Evolutionary conservation across 192 early-diverging fungal species (phyloP), one percentile per base, ranked within the genome.

Genomic region (Umbelopsis ramanniana): DNA sequence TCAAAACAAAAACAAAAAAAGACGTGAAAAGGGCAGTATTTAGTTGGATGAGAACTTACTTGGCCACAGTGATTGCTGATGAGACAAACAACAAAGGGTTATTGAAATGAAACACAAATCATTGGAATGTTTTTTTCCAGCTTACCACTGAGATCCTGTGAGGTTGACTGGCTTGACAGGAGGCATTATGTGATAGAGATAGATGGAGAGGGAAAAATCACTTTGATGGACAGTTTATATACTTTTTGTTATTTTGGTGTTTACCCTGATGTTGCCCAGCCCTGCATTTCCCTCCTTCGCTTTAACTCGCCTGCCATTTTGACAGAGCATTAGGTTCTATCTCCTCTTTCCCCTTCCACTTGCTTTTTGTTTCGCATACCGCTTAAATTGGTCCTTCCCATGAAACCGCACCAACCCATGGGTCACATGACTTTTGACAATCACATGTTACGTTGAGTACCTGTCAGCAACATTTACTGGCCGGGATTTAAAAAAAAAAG

Each of bases 141-240:
- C 26, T 63, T 63, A 63, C 57, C 57, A 63, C 17, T 63, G 57
- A 37, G 57, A 26, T 33, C 57, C 57, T 33, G 57, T 17, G 33
- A 63, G 57, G 19, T 63, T 63, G 33, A 63, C 57, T 37, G 57
- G 57, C 33, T 63, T 63, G 11, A 63, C 57, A 29, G 57, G 57
- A 63, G 57, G 57, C 57, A 63, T 63, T 63, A 63, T 1, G 10
- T 1, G 35, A 37, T 8, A 37, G 17, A 63, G 12, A 3, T 37
- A n/a, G 33, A 33, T 38, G 57, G 26, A 29, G 29, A 29, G 29
- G 17, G 17, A 3, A n/a, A 35, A 63, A 35, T 12, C 26, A 37
- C 15, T 35, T 17, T 14, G 8, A 63, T 17, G 0, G 57, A 37
- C 17, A 37, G 48, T 63, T 63, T 63, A 29, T 19, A 63, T 63